These are phyloP conservation scores for Vigna reflexopilosa DNA, from an alignment of 306 rosid species.

Conservation along the genomic window DNA sequence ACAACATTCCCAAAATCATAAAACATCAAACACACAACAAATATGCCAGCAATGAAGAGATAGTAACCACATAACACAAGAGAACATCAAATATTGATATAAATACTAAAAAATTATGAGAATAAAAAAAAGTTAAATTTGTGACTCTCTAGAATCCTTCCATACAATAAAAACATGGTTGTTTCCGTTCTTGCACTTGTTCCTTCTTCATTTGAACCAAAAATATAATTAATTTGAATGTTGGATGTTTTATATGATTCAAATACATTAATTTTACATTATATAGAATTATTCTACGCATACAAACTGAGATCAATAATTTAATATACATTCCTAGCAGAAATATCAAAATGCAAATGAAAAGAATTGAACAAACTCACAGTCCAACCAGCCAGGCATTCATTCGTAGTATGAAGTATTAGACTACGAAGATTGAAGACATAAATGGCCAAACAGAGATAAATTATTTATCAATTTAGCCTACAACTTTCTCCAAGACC, in stretches of 20 bases:
- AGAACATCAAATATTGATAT: neutral
- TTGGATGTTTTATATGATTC: neutral
- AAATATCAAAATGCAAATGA: neutral
- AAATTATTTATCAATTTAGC: constrained; percentile 1
- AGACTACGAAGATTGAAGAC: constrained; percentile 4
- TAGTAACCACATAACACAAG: constrained; percentile 11
- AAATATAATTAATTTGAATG: neutral
- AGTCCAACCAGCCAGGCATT: neutral
- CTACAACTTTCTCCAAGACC: constrained; percentile 11
- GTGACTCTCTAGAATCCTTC: constrained; percentile 29
- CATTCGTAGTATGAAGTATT: neutral
- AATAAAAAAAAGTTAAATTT: neutral
- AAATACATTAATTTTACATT: neutral
- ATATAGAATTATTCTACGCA: constrained; percentile 5
- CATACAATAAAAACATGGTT: constrained; percentile 9
- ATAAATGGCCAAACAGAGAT: neutral
- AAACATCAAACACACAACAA: constrained; percentile 24
- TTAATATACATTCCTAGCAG: neutral
- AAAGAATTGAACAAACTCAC: neutral
- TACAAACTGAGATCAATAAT: neutral
- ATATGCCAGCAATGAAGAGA: constrained; percentile 8
- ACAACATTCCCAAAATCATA: constrained; percentile 20
- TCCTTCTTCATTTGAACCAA: constrained; percentile 23
- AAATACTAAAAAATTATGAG: neutral
- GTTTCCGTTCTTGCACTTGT: neutral